Conservation (phyloP, 2,329 filamentous ascomycete genomes). For the Pyricularia grisea region DNA sequence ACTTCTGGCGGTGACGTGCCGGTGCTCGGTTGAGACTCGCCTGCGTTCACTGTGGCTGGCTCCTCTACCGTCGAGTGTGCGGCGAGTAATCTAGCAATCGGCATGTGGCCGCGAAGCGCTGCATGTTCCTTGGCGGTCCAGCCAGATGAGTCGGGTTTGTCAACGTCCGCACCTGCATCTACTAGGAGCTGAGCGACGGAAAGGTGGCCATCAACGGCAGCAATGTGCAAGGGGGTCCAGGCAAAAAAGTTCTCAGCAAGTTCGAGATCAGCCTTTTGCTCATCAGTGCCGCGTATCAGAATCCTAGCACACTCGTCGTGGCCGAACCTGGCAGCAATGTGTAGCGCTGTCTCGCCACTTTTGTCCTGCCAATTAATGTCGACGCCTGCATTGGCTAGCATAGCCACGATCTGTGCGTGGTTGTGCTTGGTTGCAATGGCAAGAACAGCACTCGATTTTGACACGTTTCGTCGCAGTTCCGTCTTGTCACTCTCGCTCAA, state of each 20-base stretch:
- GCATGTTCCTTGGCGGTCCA: conserved; percentile 95
- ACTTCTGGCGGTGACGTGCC: conserved; percentile 36
- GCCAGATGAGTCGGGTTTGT: conserved; percentile 71
- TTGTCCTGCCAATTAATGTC: conserved; percentile 91
- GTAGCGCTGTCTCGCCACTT: conserved; percentile 82
- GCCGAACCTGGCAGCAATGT: conserved; percentile 83
- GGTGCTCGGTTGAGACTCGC: conserved; percentile 7
- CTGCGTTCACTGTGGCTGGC: conserved; percentile 11
- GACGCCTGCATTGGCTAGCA: conserved; percentile 82
- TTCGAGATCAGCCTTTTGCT: conserved; percentile 68
- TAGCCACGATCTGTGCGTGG: conserved; percentile 71
- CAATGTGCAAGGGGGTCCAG: conserved; percentile 93
- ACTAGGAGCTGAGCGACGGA: conserved; percentile 68
- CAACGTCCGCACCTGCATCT: conserved; percentile 66
- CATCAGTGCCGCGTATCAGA: conserved; percentile 58
- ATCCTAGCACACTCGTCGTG: conserved; percentile 72
- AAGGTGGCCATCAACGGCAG: conserved; percentile 79
- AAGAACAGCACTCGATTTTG: conserved; percentile 80
- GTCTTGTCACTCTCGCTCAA: conserved; percentile 47
- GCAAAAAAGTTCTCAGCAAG: conserved; percentile 74
- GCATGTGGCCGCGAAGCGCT: conserved; percentile 76
- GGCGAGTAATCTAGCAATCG: conserved; percentile 63
- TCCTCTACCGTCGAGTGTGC: conserved; percentile 31
- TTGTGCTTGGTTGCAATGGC: conserved; percentile 84
- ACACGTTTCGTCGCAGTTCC: conserved; percentile 57